Evolutionary conservation across 2,329 filamentous ascomycete genomes (phyloP).

Genomic region (Colletotrichum endophyticum): DNA sequence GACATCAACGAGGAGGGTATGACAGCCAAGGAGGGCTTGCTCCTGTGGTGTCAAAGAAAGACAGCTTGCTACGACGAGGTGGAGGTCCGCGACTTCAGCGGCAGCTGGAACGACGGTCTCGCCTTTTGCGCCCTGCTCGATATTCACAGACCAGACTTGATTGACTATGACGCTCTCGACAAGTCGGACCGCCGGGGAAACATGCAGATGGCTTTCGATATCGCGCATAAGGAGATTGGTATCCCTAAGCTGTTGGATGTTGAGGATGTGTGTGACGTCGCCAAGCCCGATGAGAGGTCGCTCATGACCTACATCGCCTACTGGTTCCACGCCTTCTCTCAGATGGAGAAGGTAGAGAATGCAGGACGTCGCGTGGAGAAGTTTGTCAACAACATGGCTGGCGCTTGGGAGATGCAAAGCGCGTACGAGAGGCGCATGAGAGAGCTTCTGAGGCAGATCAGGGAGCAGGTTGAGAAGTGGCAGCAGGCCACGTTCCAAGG

Average conservation of each 20-base stretch:
- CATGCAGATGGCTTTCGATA: slow-evolving; percentile 97
- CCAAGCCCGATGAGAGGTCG: slow-evolving; percentile 93
- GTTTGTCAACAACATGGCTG: slow-evolving; percentile 98
- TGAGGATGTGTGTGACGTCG: slow-evolving; percentile 96
- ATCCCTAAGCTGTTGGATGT: slow-evolving; percentile 96
- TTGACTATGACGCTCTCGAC: slow-evolving; percentile 94
- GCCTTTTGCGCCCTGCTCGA: slow-evolving; percentile 96
- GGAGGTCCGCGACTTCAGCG: slow-evolving; percentile 91
- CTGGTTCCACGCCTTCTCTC: slow-evolving; percentile 99
- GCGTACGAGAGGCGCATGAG: slow-evolving; percentile 92
- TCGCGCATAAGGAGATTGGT: slow-evolving; percentile 93
- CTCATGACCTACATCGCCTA: slow-evolving; percentile 99
- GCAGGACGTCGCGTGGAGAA: slow-evolving; percentile 96
- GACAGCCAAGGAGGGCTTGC: slow-evolving; percentile 93
- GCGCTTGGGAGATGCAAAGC: slow-evolving; percentile 99
- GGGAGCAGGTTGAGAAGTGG: slow-evolving; percentile 77
- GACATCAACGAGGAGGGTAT: slow-evolving; percentile 98
- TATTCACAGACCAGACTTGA: slow-evolving; percentile 95
- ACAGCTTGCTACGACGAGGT: slow-evolving; percentile 98
- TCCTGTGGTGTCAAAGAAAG: slow-evolving; percentile 98
- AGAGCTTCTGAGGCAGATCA: slow-evolving; percentile 77
- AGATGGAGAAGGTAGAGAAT: slow-evolving; percentile 98
- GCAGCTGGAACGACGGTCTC: slow-evolving; percentile 96
- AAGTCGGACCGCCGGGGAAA: slow-evolving; percentile 94
- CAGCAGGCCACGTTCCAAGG: slow-evolving; percentile 83